Percentiles rank a stretch among this genome's conserved stretches.
Conservation (phyloP, 768 basidiomycete genomes). For the Coprinopsis sp. region DNA sequence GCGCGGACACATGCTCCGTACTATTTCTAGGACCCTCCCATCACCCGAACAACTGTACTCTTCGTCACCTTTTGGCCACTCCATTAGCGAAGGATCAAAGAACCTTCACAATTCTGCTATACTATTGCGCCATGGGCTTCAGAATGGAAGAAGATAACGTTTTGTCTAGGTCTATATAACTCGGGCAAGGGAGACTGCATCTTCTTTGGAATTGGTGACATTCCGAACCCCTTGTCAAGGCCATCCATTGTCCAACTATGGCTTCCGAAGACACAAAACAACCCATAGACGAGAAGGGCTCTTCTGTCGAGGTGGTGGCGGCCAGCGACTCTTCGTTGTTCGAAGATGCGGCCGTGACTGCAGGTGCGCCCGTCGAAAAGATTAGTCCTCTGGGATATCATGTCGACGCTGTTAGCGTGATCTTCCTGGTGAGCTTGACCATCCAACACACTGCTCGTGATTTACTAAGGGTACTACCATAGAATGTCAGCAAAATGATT, state of each 20-base stretch:
- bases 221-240: no score
- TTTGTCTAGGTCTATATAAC: neutral
- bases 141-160: neutral
- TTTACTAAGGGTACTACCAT: neutral
- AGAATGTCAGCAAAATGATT: constrained; percentile 36
- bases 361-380: constrained; percentile 28
- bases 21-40: no score
- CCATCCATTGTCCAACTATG: neutral
- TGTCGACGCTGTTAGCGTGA: constrained; percentile 26
- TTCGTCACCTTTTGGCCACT: neutral
- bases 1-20: no score
- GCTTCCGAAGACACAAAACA: constrained; percentile 4
- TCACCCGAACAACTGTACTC: neutral
- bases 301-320: constrained; percentile 12
- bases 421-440: constrained; percentile 18
- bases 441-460: neutral
- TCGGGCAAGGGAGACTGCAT: neutral
- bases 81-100: neutral
- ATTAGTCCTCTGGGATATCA: constrained; percentile 32
- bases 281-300: constrained; percentile 14
- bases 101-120: neutral
- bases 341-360: constrained; percentile 23
- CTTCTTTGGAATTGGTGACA: neutral
- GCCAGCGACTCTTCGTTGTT: constrained; percentile 19
- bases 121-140: neutral